phyloP scores from a whole-genome alignment of 2,329 filamentous ascomycete species.

The Drechslerella dactyloides region DNA sequence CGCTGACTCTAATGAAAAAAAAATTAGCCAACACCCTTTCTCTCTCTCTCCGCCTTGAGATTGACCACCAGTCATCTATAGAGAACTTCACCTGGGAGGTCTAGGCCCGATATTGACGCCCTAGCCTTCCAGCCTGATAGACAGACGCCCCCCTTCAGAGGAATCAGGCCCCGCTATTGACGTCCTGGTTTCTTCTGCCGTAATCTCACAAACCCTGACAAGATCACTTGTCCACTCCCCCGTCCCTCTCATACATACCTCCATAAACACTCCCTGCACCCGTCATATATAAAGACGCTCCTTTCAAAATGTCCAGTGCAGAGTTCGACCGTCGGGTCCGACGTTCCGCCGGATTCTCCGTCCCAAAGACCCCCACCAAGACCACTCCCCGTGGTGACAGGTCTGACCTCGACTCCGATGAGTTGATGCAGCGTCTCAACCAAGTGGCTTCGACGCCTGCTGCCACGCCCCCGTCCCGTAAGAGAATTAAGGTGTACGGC shows the following conservation, averaged over 20 bases:
- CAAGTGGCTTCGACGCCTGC: conserved; percentile 47
- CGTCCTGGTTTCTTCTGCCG: conserved; percentile 22
- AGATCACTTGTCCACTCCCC: conserved; percentile 3
- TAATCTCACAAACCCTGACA: conserved; percentile 18
- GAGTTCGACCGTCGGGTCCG: conserved; percentile 50
- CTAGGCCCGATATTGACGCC: conserved; percentile 15
- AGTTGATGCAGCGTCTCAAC: conserved; percentile 46
- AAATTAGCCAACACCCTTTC: background rate
- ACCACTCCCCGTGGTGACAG: conserved; percentile 47
- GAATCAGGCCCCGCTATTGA: conserved; percentile 16
- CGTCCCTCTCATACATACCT: conserved; percentile 3
- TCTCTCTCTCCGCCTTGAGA: conserved; percentile 21
- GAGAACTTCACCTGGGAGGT: conserved; percentile 10
- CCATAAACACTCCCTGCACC: background rate
- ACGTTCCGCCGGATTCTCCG: conserved; percentile 41
- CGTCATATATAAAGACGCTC: conserved; percentile 7
- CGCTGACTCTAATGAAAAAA: conserved; percentile 11
- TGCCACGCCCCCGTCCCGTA: conserved; percentile 50
- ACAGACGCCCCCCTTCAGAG: conserved; percentile 17
- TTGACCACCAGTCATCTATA: conserved; percentile 34
- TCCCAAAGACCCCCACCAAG: conserved; percentile 48
- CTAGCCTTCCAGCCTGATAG: conserved; percentile 28
- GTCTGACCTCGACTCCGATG: conserved; percentile 48
- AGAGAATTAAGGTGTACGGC: conserved; percentile 51
- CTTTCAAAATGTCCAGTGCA: conserved; percentile 33